phyloP scores from a whole-genome alignment of 1,139 yeast genomes.

The Protomyces pachydermus region DNA sequence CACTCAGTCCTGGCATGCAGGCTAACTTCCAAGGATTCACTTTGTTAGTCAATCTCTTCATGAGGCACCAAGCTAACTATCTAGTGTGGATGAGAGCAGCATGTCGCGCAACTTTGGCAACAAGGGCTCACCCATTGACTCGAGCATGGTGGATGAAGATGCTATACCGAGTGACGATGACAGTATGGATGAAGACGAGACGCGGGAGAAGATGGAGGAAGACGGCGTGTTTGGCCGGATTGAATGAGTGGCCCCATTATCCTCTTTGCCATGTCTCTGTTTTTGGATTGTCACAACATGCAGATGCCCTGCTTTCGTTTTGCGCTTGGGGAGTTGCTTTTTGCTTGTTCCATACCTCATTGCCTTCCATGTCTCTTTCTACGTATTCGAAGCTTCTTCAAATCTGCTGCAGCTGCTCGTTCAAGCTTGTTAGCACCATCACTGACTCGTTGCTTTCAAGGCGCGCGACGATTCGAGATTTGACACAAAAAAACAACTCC shows the following conservation, averaged over 20 bases:
- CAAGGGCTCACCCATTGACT: conserved; percentile 7
- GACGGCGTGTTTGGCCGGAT: conserved; percentile 23
- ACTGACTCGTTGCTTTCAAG: too few species aligned
- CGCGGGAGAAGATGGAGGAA: conserved; percentile 9
- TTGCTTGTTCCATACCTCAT: background rate
- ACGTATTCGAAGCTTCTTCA: too few species aligned
- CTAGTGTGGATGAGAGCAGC: conserved; percentile 22
- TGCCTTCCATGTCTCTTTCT: background rate
- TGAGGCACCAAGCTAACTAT: background rate
- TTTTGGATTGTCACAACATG: too few species aligned
- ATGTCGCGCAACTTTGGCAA: conserved; percentile 17
- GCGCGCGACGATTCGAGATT: background rate
- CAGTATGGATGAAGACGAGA: conserved; percentile 13
- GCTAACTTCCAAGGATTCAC: conserved; percentile 81
- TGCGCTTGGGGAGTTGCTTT: background rate
- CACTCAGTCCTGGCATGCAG: conserved; percentile 88
- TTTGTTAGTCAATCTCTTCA: background rate
- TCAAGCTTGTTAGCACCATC: too few species aligned
- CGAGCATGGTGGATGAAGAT: conserved; percentile 21
- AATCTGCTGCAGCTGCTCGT: background rate
- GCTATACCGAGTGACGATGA: conserved; percentile 24
- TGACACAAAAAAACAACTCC: background rate
- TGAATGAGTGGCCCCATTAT: background rate
- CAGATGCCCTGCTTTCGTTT: too few species aligned
- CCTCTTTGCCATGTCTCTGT: background rate